phyloP scores from a whole-genome alignment of 2,329 filamentous ascomycete species.

The Coccinonectria pachysandricola region DNA sequence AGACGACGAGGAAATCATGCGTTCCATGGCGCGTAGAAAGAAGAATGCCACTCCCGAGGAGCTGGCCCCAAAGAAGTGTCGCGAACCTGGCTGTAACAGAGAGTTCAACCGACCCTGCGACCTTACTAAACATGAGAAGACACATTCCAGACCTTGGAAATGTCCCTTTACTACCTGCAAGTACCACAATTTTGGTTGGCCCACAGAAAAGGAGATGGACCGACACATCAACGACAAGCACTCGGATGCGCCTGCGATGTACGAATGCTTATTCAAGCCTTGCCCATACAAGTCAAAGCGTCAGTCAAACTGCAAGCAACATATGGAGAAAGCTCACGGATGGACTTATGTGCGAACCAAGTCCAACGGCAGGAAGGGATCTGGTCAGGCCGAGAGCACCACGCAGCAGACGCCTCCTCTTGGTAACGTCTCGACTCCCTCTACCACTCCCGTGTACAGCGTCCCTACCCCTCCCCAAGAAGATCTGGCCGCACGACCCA shows the following conservation, averaged over 20 bases:
- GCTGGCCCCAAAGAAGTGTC: constrained; percentile 68
- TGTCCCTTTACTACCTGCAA: constrained; percentile 76
- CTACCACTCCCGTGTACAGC: constrained; percentile 38
- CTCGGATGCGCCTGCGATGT: constrained; percentile 67
- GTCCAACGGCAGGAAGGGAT: constrained; percentile 65
- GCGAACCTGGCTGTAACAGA: constrained; percentile 68
- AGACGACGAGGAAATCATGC: constrained; percentile 73
- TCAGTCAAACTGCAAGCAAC: constrained; percentile 94
- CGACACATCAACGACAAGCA: constrained; percentile 97
- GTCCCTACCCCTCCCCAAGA: constrained; percentile 51
- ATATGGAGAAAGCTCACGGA: constrained; percentile 94
- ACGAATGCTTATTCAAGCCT: constrained; percentile 69
- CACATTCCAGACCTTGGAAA: constrained; percentile 93
- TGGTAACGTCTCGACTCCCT: constrained; percentile 52
- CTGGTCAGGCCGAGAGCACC: constrained; percentile 35
- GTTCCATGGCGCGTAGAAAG: constrained; percentile 92
- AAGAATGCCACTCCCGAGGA: constrained; percentile 84
- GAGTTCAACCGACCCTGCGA: constrained; percentile 97
- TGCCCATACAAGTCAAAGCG: constrained; percentile 94
- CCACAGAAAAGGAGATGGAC: constrained; percentile 94
- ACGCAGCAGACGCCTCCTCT: constrained; percentile 47
- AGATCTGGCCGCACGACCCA: constrained; percentile 20
- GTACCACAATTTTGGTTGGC: constrained; percentile 83
- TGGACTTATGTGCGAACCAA: constrained; percentile 90
- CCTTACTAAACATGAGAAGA: constrained; percentile 96